Percentiles rank a stretch among this genome's conserved stretches.
These are phyloP conservation scores for Populus ilicifolia DNA, from an alignment of 345 rosid genomes.

Conservation along the genomic window DNA sequence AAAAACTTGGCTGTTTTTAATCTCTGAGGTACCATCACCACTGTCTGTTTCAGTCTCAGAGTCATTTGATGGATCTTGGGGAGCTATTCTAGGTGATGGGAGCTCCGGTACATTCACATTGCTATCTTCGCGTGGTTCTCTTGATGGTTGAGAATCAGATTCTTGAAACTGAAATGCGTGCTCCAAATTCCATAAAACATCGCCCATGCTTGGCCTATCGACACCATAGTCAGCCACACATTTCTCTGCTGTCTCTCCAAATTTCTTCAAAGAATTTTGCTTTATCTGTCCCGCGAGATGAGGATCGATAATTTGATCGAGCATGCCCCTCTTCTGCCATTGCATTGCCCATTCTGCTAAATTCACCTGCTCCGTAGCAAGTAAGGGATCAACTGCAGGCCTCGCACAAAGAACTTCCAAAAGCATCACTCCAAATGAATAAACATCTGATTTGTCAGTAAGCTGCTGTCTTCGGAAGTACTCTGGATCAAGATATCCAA, in stretches of 20 bases:
- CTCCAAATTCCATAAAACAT: slow-evolving; percentile 91
- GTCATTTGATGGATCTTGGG: slow-evolving; percentile 23
- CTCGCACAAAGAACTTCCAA: slow-evolving; percentile 94
- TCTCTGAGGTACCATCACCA: slow-evolving; percentile 48
- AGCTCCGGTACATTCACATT: slow-evolving; percentile 8
- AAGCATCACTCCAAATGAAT: slow-evolving; percentile 88
- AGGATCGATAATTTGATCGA: slow-evolving; percentile 64
- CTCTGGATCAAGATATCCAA: slow-evolving; percentile 94
- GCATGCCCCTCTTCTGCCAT: slow-evolving; percentile 90
- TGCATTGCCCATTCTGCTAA: slow-evolving; percentile 95
- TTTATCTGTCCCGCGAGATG: slow-evolving; percentile 64
- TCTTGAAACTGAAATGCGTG: slow-evolving; percentile 74
- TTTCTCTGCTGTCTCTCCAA: slow-evolving; percentile 89
- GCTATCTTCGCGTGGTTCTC: slow-evolving; percentile 31
- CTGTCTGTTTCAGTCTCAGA: slow-evolving; percentile 27
- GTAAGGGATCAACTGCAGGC: slow-evolving; percentile 91
- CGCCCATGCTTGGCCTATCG: slow-evolving; percentile 91
- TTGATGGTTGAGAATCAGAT: slow-evolving; percentile 51
- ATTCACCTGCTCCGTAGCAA: slow-evolving; percentile 90
- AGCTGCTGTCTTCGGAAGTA: slow-evolving; percentile 93
- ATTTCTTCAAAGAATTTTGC: slow-evolving; percentile 66
- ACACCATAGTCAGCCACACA: slow-evolving; percentile 94
- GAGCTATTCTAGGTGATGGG: slow-evolving; percentile 16
- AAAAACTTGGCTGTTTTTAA: slow-evolving; percentile 63
- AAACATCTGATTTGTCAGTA: slow-evolving; percentile 92